Evolutionary conservation across 2,329 filamentous ascomycete species (phyloP), one percentile per base, ranked within the genome.

Genomic region (Sordariomycetes sp.): DNA sequence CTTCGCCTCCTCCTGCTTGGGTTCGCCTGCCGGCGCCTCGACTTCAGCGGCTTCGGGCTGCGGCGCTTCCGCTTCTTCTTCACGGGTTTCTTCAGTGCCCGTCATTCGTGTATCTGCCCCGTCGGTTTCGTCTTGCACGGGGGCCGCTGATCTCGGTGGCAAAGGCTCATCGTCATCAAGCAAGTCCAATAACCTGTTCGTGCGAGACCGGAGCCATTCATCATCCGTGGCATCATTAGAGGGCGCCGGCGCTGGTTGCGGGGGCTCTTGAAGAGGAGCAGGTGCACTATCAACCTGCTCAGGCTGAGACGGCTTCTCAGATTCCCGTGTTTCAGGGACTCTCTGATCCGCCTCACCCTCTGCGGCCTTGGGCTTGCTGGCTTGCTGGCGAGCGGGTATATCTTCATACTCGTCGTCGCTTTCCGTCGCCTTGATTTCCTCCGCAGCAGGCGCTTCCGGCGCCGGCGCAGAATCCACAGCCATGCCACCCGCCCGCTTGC

Each of bases 201-300:
- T 97, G 63, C 88, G 84, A 61, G 88, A 92, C 59, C 92, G 84
- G 63, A 96, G 76, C 94, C 94, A 99, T 70, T 97, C 91, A 60
- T 86, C 84, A 71, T 96, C 90, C 24, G 86, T 85, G 2, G 84
- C 76, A 55, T 74, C 73, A 62, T 66, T 58, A 63, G 64, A 59
- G 60, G 51, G 28, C 24, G 54, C 25, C n/a, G 58, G n/a, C 22
- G 50, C 36, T 20, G 54, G 35, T 13, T 55, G 25, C 13, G 55
- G 3, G 45, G 20, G 20, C 10, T 22, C 20, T 10, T 50, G 17
- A 2, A 20, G n/a, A 50, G n/a, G 45, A 24, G 45, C 45, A 12
- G 45, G n/a, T 22, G 45, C 45, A 17, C 39, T 45, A 6, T 17
- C 39, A n/a, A 17, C 39, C 39, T 45, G 15, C 15, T 45, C 17